Base-by-base conservation (phyloP, 2,329 filamentous ascomycete genomes). In the Arthrinium puccinioides region DNA sequence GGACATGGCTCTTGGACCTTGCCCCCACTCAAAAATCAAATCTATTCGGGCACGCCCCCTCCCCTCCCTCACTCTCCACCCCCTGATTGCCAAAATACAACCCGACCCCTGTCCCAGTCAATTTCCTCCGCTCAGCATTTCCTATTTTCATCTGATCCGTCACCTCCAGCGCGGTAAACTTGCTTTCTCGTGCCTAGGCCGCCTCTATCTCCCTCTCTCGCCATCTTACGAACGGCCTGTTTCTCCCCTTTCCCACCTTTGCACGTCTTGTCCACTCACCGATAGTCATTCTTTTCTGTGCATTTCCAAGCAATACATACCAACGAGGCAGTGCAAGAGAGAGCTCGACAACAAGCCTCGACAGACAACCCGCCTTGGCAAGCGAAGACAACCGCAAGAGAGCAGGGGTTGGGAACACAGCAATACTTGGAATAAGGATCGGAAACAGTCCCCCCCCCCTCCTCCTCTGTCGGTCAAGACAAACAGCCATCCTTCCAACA, bases 111-210 rank as follows among this genome's bases (percentile, higher is more conserved):
- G 43, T 32, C 38, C 48, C 41, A 36, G 47, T 38, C 44, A 44
- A 36, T 49, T 38, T 38, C 33, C 21, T 41, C 45, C 29, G 45
- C 31, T 47, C 44, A 29, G 39, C 25, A 39, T 27, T 14, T 20
- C 33, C 33, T 20, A 20, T 28, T 36, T 36, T 18, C 23, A 24
- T 36, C 24, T 24, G 26, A 28, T 36, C 33, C 20, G 24, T 36
- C 33, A 36, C 33, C 33, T 36, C 33, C 23, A 16, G 27, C 16
- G 19, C 30, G 23, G 23, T 32, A 15, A 21, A 33, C 20, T 33
- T 20, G 31, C 31, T 9, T 33, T 13, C 9, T 25, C 23, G 8
- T 8, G 31, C 31, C 6, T 33, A 20, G 31, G 24, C 31, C 31
- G 31, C 21, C 20, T 33, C 31, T 33, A 33, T 23, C 18, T 20